phyloP scores from a whole-genome alignment of 1,284 basidiomycete genomes.

The Acaromyces ingoldii region DNA sequence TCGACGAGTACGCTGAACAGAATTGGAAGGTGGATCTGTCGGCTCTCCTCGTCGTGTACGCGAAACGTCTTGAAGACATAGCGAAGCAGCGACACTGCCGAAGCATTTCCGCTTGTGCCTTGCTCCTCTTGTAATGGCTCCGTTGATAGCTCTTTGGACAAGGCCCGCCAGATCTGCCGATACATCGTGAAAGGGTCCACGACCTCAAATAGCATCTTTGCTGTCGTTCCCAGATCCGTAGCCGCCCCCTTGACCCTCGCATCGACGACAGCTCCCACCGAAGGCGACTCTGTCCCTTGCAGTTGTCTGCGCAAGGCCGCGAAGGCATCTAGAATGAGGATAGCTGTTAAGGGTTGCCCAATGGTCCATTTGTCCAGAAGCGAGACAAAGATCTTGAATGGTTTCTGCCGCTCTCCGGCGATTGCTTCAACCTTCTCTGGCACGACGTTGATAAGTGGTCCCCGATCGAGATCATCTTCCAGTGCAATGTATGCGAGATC shows the following conservation, averaged over 20 bases:
- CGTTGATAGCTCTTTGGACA: slow-evolving; percentile 52
- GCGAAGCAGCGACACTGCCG: slow-evolving; percentile 52
- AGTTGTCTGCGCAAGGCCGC: slow-evolving; percentile 60
- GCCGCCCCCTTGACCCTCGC: background rate
- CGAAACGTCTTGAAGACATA: slow-evolving; percentile 69
- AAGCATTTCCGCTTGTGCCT: slow-evolving; percentile 20
- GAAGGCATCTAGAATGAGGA: slow-evolving; percentile 73
- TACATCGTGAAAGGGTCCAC: slow-evolving; percentile 84
- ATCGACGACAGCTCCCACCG: no score
- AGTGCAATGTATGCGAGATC: slow-evolving; percentile 26
- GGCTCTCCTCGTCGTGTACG: slow-evolving; percentile 73
- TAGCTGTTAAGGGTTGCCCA: slow-evolving; percentile 72
- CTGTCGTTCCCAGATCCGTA: slow-evolving; percentile 70
- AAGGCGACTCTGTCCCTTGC: slow-evolving; percentile 68
- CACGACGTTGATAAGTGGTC: background rate
- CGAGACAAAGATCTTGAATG: slow-evolving; percentile 93
- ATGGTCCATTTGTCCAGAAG: slow-evolving; percentile 96
- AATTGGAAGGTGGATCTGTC: slow-evolving; percentile 68
- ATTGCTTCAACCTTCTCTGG: slow-evolving; percentile 56
- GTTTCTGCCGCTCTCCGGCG: slow-evolving; percentile 66
- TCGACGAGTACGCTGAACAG: slow-evolving; percentile 23
- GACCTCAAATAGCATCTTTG: slow-evolving; percentile 83
- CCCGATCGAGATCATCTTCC: slow-evolving; percentile 18
- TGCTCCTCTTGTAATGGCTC: slow-evolving; percentile 20
- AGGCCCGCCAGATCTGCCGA: slow-evolving; percentile 65